These are phyloP conservation scores for Samsoniella hepiali DNA, from an alignment of 2,329 filamentous ascomycete species.

Conservation along the genomic window DNA sequence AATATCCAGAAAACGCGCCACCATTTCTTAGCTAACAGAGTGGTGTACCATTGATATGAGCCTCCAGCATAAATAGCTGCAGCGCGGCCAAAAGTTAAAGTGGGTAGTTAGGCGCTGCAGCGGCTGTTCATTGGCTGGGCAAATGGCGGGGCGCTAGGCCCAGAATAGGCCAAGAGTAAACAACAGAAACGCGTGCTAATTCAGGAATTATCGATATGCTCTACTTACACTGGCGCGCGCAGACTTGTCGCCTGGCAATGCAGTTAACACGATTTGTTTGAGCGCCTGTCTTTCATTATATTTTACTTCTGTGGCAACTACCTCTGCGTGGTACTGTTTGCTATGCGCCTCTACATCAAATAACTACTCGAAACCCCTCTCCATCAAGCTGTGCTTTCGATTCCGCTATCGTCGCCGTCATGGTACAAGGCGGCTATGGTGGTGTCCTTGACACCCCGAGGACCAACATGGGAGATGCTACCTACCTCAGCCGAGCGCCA, in stretches of 20 bases:
- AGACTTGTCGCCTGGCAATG: slow-evolving; percentile 1
- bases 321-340: neutral
- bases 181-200: slow-evolving; percentile 33
- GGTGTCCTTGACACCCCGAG: slow-evolving; percentile 77
- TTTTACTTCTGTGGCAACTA: neutral
- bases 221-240: slow-evolving; percentile 1
- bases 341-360: slow-evolving; percentile 3
- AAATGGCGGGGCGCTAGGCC: slow-evolving; percentile 30
- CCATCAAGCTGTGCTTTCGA: neutral
- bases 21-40: neutral
- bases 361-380: slow-evolving; percentile 20
- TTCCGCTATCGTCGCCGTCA: slow-evolving; percentile 30
- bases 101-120: neutral
- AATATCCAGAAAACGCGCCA: neutral
- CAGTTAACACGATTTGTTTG: slow-evolving; percentile 5
- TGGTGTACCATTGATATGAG: neutral
- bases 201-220: slow-evolving; percentile 15
- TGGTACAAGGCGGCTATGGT: slow-evolving; percentile 62
- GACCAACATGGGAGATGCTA: slow-evolving; percentile 80
- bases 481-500: slow-evolving; percentile 66
- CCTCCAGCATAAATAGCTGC: neutral
- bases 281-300: slow-evolving; percentile 19
- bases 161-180: slow-evolving; percentile 40
- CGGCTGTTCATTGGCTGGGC: neutral
- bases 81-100: neutral